Base-by-base conservation (phyloP, 306 rosid species). In the Gleditsia sinensis region DNA sequence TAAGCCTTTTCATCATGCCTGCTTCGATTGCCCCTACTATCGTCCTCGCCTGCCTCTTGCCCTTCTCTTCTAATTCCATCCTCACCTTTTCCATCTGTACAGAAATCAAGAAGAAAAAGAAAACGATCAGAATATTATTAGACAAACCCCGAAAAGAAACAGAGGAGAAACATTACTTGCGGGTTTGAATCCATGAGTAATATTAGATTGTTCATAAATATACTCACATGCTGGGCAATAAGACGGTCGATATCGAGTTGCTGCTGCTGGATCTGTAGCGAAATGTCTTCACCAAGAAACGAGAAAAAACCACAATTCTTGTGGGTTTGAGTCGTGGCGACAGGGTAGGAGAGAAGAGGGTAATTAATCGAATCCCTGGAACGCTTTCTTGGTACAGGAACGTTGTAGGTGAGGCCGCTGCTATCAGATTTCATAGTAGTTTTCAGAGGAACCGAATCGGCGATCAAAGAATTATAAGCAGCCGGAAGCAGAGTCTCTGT, bases 41-140 rank as follows among this genome's bases (percentile, higher is more conserved):
- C 68, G 74, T 86, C 78, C 82, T 68, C n/a, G 88, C 90, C 27
- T 88, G 97, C 51, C 81, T 87, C 80, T 91, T 94, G 1, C 96
- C 54, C 60, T 72, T 89, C 43, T 89, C 97, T 9, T 88, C 91
- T 0, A 94, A 19, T 71, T 91, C 98, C 70, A 80, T n/a, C 54
- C 92, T 86, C 77, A 94, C 91, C 21, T 88, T 89, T 71, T 89
- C 98, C 96, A 89, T 88, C 98, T 89, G 69, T 13, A 46, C 28
- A 59, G 2, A 9, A 8, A 28, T 28, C 0, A 7, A 48, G 0
- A 7, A 4, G 1, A 10, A 0, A 4, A 28, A 11, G 59, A 28
- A 57, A 27, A 20, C 8, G 21, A 17, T 72, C 50, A 78, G 16
- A 17, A 59, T 28, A 19, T 1, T 25, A 28, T 19, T 3, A 3